Evolutionary conservation across 176 grass and related monocot genomes (phyloP), one percentile per base, ranked within the genome.

Genomic region (Saccharum officinarum): DNA sequence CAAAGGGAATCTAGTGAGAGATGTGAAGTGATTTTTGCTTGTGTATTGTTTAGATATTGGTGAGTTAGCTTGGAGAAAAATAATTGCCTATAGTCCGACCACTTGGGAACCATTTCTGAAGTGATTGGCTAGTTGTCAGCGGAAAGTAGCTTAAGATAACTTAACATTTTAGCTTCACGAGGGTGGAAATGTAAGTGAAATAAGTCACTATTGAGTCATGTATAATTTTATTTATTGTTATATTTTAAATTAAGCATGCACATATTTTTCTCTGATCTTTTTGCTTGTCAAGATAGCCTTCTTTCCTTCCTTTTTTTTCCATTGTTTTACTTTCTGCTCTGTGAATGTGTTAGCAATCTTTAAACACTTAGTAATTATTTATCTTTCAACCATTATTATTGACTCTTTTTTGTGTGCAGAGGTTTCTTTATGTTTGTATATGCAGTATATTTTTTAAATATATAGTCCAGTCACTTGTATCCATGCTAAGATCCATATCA

Each of bases 401-500:
- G 68, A 70, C 40, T 15, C 17, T 31, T 71, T 76, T 17, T 62
- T 69, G 0, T 72, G 67, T 26, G 3, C 55, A 78, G 36, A 71
- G 22, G 38, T 23, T 44, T 76, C 40, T 66, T 76, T 17, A 65
- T 85, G 74, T 83, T 40, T 25, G 10, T 65, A 45, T 77, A 0
- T 7, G 50, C 18, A 65, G n/a, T 49, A 36, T 85, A 17, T 86
- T 45, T 36, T 26, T 39, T 75, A 60, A 69, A 39, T 84, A 16
- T 42, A 65, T 9, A 7, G 26, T 41, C 46, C 28, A 30, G 25
- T 65, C 25, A 15, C 25, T 3, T 79, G 10, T 36, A 1, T 65
- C 33, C 47, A 63, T 79, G 5, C 73, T 90, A 57, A 86, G n/a
- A 76, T 71, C 55, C 8, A 34, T 30, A 72, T 66, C 25, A 28